Percentiles rank a stretch among this genome's conserved stretches.
These are phyloP conservation scores for Zopfochytrium polystomum DNA, from an alignment of 371 early-diverging fungal species.

Conservation along the genomic window DNA sequence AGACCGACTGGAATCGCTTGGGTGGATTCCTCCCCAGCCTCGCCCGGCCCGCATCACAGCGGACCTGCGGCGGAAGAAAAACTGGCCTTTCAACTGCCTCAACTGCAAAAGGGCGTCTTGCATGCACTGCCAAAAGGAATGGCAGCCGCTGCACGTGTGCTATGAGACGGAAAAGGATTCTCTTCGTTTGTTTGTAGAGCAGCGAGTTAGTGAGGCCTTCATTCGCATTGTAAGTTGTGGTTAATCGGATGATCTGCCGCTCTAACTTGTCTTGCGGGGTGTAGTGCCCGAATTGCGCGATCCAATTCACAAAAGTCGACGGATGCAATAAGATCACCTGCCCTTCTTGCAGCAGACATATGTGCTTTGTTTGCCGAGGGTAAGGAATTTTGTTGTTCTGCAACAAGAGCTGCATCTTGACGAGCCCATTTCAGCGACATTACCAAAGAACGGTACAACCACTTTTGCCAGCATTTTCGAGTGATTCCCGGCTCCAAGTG, in stretches of 20 bases:
- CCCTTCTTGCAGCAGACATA: slow-evolving; percentile 58
- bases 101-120: slow-evolving; percentile 56
- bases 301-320: slow-evolving; percentile 60
- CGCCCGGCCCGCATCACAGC: background rate
- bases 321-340: slow-evolving; percentile 73
- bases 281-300: slow-evolving; percentile 62
- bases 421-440: too few species aligned
- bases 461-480: slow-evolving; percentile 67
- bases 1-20: background rate
- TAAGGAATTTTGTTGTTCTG: too few species aligned
- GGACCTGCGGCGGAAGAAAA: background rate
- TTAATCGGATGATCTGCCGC: too few species aligned
- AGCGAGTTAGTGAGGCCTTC: slow-evolving; percentile 65
- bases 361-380: slow-evolving; percentile 69
- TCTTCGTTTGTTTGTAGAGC: slow-evolving; percentile 60
- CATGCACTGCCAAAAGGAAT: slow-evolving; percentile 45
- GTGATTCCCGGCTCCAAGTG: slow-evolving; percentile 52
- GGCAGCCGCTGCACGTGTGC: slow-evolving; percentile 56
- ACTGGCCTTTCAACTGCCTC: slow-evolving; percentile 47
- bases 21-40: slow-evolving; percentile 1
- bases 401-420: too few species aligned
- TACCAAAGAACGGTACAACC: slow-evolving; percentile 52
- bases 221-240: slow-evolving; percentile 57
- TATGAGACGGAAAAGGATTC: slow-evolving; percentile 57
- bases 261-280: too few species aligned